Base-by-base conservation (phyloP, 75 land plant species). In the Picea sitchensis region DNA sequence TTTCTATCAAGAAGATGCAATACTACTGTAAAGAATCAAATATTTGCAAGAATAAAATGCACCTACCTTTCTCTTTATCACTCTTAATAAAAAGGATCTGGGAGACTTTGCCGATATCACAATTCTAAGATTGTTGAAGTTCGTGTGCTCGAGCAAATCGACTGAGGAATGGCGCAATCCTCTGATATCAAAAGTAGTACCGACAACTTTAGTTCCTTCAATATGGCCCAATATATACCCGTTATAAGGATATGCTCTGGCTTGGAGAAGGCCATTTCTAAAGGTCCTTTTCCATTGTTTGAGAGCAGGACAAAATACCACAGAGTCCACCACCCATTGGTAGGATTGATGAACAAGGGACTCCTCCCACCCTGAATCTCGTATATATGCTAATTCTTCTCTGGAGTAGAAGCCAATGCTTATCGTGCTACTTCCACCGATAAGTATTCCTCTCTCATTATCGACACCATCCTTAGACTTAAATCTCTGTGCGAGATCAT, bases 191-290 rank as follows among this genome's bases (percentile, higher is more conserved):
- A 95, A 95, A 18, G 88, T 93, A 5, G 98, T 82, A 7, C 91
- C 96, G 0, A 96, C 96, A 32, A 93, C 81, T 78, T 95, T 95
- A 36, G 96, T 93, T 9, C 98, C 96, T 31, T 68, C 60, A 8
- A 85, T 11, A 58, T 95, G 99, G 30, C 94, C 85, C 21, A 84
- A 78, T 34, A 82, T 91, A 76, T 78, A 86, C 3, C 91, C 95
- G 56, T 92, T 96, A 83, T 91, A 87, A 0, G 99, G 99, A 15
- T 44, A 63, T 12, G 92, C 78, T 1, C 89, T 88, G 47, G 88
- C 92, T 59, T 92, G 97, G 13, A 94, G 74, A 15, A 94, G 83
- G 2, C 86, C 92, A 75, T 89, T 91, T 21, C 93, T 84, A 11
- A 91, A 84, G 1, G 93, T 85, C 0, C 84, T 82, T 78, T 94